These are phyloP conservation scores for Wickerhamomyces sp. DNA, from an alignment of 1,139 yeast species.

Conservation along the genomic window DNA sequence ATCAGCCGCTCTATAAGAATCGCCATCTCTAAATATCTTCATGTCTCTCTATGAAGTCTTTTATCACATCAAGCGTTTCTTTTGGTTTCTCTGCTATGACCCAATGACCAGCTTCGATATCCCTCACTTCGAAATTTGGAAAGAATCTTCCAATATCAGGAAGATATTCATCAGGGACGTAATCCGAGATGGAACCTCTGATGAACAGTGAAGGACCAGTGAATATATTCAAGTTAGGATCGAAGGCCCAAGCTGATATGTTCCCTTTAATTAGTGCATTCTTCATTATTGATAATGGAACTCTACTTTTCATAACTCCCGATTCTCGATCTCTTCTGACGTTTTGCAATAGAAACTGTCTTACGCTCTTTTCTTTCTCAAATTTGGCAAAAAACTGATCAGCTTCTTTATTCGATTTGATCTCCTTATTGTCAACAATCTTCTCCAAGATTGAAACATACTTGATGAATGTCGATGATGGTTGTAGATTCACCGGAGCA, in stretches of 20 bases:
- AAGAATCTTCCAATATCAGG: constrained; percentile 73
- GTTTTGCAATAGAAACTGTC: constrained; percentile 78
- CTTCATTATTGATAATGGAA: constrained; percentile 68
- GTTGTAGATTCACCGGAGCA: constrained; percentile 70
- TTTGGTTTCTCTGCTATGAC: constrained; percentile 73
- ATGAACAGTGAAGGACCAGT: constrained; percentile 73
- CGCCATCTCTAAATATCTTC: constrained; percentile 36
- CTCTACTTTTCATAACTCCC: constrained; percentile 34
- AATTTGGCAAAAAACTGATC: constrained; percentile 57
- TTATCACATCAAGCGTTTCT: constrained; percentile 56
- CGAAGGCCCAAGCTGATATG: constrained; percentile 77
- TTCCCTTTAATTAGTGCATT: constrained; percentile 58
- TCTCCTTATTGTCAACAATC: constrained; percentile 39
- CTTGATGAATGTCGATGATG: constrained; percentile 56
- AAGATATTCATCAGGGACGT: constrained; percentile 81
- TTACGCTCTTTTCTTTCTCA: constrained; percentile 55
- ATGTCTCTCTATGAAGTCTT: constrained; percentile 52
- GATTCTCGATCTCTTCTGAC: constrained; percentile 40
- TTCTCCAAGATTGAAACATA: constrained; percentile 61
- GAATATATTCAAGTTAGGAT: constrained; percentile 50
- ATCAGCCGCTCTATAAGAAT: too few relatives aligned
- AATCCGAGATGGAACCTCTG: constrained; percentile 71
- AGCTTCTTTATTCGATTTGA: constrained; percentile 59
- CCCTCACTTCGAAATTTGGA: constrained; percentile 71
- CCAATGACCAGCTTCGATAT: constrained; percentile 90